Base-by-base conservation (phyloP, 345 rosid genomes). In the Gossypium turneri region DNA sequence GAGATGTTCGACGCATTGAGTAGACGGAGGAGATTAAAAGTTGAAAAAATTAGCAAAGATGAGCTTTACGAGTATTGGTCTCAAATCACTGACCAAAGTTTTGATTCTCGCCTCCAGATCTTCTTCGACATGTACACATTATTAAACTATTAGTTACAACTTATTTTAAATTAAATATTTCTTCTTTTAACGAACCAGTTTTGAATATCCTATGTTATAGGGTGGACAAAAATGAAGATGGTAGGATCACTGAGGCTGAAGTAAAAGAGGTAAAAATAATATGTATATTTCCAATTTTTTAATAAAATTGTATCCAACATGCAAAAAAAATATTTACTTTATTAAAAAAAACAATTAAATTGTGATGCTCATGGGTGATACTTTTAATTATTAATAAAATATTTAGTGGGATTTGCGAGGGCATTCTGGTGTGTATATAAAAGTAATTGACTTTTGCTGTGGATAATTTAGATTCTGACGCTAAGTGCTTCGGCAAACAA, bases 141-240 rank as follows among this genome's bases (percentile, higher is more conserved):
- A 41, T 43, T 29, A 74, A 34, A 20, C 19, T 7, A n/a, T 11
- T 41, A 34, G 41, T 34, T 34, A 5, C 7, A 34, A 34, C 41
- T 34, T 34, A 34, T 5, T 34, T 34, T 34, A 34, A 34, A 34
- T 34, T 34, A 34, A 34, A 34, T 34, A 34, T 34, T 34, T 34
- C 41, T 34, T 34, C 41, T 34, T 34, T 34, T 34, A 34, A 34
- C 7, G 7, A 34, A 34, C 41, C 41, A 34, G 41, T 34, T 34
- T 34, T 34, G 41, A 34, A 34, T 34, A 34, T 34, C 41, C 41
- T 11, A 27, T 67, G 38, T 79, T 72, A 60, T 88, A 95, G 99
- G 88, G 97, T 95, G 82, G 94, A 95, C 90, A 95, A 95, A 81
- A 93, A 95, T 45, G 97, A 91, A 74, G 97, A 95, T 62, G 99